These are phyloP conservation scores for Boletus subparvulus DNA, from an alignment of 768 basidiomycete genomes.

Conservation along the genomic window DNA sequence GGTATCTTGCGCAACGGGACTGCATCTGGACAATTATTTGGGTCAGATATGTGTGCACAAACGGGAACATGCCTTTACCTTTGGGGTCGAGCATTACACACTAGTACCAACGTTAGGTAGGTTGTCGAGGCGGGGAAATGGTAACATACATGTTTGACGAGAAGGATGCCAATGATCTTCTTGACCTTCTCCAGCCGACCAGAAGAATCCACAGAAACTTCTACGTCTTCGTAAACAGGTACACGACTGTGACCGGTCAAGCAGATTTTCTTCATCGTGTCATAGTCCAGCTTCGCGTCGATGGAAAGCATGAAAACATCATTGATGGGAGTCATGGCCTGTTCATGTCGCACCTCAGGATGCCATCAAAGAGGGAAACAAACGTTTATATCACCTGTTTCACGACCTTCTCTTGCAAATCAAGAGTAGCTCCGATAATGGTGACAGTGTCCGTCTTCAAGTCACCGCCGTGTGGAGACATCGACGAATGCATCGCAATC, in stretches of 20 bases:
- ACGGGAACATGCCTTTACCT: conserved; percentile 37
- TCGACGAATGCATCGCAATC: conserved; percentile 82
- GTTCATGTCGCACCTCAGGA: neutral
- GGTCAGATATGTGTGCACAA: neutral
- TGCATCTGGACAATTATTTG: conserved; percentile 51
- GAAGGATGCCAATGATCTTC: conserved; percentile 81
- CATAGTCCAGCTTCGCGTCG: conserved; percentile 79
- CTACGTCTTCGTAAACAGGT: conserved; percentile 78
- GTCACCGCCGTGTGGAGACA: conserved; percentile 77
- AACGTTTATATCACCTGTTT: conserved; percentile 43
- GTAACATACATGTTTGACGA: conserved; percentile 68
- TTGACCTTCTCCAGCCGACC: conserved; percentile 56
- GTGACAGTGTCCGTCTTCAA: conserved; percentile 83
- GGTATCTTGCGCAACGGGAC: conserved; percentile 81
- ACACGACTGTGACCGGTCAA: conserved; percentile 81
- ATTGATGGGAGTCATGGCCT: conserved; percentile 82
- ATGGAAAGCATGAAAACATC: conserved; percentile 88
- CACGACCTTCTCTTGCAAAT: conserved; percentile 85
- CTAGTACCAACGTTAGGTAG: conserved; percentile 13
- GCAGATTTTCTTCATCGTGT: conserved; percentile 71
- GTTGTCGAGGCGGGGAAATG: neutral
- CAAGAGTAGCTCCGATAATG: conserved; percentile 87
- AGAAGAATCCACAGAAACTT: conserved; percentile 45
- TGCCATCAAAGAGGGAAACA: neutral
- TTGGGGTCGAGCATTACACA: conserved; percentile 87